Evolutionary conservation across 176 grass and related monocot genomes (phyloP), one percentile per base, ranked within the genome.

Genomic region (Elaeis guineensis): DNA sequence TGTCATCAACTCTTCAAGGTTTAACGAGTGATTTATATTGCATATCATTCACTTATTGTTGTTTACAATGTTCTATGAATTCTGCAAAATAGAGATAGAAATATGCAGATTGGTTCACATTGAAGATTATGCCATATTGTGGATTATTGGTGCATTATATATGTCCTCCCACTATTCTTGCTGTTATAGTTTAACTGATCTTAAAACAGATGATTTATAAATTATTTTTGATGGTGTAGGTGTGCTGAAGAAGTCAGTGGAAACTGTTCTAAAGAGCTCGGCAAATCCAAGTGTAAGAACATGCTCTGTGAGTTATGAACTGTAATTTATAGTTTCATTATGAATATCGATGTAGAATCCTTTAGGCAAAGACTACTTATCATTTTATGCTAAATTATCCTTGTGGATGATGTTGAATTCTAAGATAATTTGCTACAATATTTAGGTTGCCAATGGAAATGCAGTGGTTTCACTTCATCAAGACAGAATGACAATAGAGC

Each of bases 181-280:
- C 35, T 44, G 11, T 14, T 44, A 44, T 44, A 44, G 11, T 44
- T 44, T 44, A 44, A 44, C 8, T 44, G 35, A 44, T 44, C 35
- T 44, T 44, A 44, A 44, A 44, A 44, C 35, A 44, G 11, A 11
- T 44, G 35, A 44, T 44, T 44, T 44, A 19, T 23, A 6, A 54
- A n/a, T 72, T 17, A 50, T 74, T 22, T 51, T 60, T 56, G 49
- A 4, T 82, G 17, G 21, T 17, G 17, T 62, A 98, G 93, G 87
- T 73, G 82, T 86, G 28, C 75, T 98, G 70, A 98, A 89, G 76
- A 81, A 86, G 73, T 79, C 57, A 48, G 66, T 85, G 64, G 69
- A 68, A 77, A 72, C 51, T 58, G 12, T 52, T 80, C 52, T 66
- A 26, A 81, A 80, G 79, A 60, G 19, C 56, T 72, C 21, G 21